Evolutionary conservation across 2,329 filamentous ascomycete species (phyloP), one percentile per base, ranked within the genome.

Genomic region (Pseudogymnoascus sp.): DNA sequence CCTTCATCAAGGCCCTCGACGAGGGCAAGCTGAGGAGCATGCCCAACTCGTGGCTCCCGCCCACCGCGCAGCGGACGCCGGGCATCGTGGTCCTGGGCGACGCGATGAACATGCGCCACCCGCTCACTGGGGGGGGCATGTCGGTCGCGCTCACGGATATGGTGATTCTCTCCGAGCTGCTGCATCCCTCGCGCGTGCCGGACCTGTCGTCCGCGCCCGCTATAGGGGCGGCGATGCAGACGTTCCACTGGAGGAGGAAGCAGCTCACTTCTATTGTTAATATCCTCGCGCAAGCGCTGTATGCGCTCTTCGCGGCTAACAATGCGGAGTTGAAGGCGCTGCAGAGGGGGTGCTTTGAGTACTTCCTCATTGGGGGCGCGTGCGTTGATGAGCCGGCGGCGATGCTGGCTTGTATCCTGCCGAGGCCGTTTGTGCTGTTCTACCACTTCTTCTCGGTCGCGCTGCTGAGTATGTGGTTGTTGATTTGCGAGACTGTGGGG

Each of bases 21-120:
- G 84, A 87, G 67, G 89, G 90, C 70, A 86, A 86, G 68, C 87
- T 91, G 14, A 76, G 77, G 67, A 91, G 86, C 69, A 99, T 99
- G 95, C 95, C 95, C 61, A 99, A 97, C 77, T 93, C 89, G 65
- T 99, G 90, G 81, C 84, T 99, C 2, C 93, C 95, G 4, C 86
- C 95, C 0, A 83, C 86, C 0, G 77, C 76, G 50, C 89, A 89
- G 65, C 89, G 90, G 72, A 82, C 83, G 10, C 84, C 86, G 1
- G 91, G 91, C 3, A 78, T 96, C 65, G 81, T 96, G 59, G 80
- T 99, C 37, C 82, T 97, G 7, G 95, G 95, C 64, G 95, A 99
- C 74, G 93, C 95, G 13, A 88, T 96, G 82, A 99, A 99, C 79
- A 99, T 99, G 95, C 90, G 95, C n/a, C 95, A 99, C 77, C 95